A percentile compares a stretch with the other conserved stretches of the same genome.
Conservation (phyloP, 257 asterid genomes). For the Lithospermum erythrorhizon region DNA sequence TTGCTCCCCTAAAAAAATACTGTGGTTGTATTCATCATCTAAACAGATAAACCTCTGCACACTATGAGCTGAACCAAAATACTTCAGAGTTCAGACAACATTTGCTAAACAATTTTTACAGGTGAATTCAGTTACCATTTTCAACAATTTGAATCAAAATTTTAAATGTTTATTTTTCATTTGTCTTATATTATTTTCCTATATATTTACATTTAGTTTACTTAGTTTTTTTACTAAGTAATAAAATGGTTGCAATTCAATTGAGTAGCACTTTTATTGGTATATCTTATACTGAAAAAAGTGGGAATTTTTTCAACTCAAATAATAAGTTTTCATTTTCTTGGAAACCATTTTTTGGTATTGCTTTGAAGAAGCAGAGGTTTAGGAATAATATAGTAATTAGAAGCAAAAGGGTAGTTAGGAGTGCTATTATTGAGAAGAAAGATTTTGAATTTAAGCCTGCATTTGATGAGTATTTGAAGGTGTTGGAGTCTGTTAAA, state of each 20-base stretch:
- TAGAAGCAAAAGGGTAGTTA: slow-evolving; percentile 12
- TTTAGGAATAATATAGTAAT: slow-evolving; percentile 15
- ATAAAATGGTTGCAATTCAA: slow-evolving; percentile 1
- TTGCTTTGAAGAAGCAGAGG: slow-evolving; percentile 19
- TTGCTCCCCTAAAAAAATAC: too few species aligned
- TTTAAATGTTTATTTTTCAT: too few species aligned
- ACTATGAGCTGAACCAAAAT: neutral
- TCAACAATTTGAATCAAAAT: too few species aligned
- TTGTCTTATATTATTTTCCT: too few species aligned
- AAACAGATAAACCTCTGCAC: neutral
- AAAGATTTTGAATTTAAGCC: slow-evolving; percentile 58
- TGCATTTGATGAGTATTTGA: slow-evolving; percentile 72
- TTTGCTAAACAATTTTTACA: neutral
- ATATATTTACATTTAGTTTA: too few species aligned
- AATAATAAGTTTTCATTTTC: slow-evolving; percentile 15
- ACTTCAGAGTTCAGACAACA: too few species aligned
- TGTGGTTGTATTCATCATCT: neutral
- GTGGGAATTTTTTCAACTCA: slow-evolving; percentile 12
- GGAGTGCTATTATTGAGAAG: slow-evolving; percentile 25
- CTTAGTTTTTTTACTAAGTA: neutral
- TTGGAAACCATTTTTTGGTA: slow-evolving; percentile 20
- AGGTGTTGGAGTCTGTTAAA: slow-evolving; percentile 72
- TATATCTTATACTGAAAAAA: slow-evolving; percentile 1
- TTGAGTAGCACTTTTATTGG: neutral
- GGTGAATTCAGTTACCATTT: neutral